Evolutionary conservation across 148 eudicot genomes (phyloP), one percentile per base, ranked within the genome.

Genomic region (Pouteria glomerata): DNA sequence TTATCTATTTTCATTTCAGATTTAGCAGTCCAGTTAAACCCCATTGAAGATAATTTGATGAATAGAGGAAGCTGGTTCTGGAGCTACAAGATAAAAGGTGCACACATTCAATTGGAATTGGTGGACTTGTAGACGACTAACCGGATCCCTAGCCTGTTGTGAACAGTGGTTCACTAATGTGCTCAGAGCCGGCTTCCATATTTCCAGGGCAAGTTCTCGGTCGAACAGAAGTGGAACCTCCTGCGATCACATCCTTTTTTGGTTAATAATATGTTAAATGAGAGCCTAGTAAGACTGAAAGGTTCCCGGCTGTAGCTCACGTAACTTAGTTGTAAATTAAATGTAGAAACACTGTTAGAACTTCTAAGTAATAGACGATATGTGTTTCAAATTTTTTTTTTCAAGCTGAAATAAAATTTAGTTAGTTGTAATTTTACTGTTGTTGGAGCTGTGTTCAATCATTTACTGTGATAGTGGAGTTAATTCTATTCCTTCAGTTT

Each of bases 61-160:
- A 87, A 90, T 66, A 75, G 74, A 16, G 99, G 97, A 79, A 91
- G 92, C 85, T 95, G 97, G 99, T 89, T 70, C 73, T 95, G 99
- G 99, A 82, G 73, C 63, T 92, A 95, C 89, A 83, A 78, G 73
- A 74, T 82, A 79, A 86, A 76, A 7, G 97, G 89, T 74, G 68
- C 80, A 52, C 97, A 86, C 64, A 65, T 95, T 78, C 83, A 86
- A 73, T 74, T 95, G 73, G 90, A 88, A 81, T 77, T 89, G 86
- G 82, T 86, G 75, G 96, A 88, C 76, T 68, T 75, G 60, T 89
- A 82, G 79, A 76, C 44, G 67, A 71, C 76, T 71, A 55, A 76
- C 59, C 47, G 52, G 77, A 68, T 50, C 65, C 59, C 69, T 77
- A 52, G 70, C 60, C 67, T 63, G 64, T 58, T 70, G 92, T 88